A percentile compares a stretch with the other conserved stretches of the same genome.
phyloP scores from a whole-genome alignment of 2,329 filamentous ascomycete species.

The Cladosporium halotolerans region DNA sequence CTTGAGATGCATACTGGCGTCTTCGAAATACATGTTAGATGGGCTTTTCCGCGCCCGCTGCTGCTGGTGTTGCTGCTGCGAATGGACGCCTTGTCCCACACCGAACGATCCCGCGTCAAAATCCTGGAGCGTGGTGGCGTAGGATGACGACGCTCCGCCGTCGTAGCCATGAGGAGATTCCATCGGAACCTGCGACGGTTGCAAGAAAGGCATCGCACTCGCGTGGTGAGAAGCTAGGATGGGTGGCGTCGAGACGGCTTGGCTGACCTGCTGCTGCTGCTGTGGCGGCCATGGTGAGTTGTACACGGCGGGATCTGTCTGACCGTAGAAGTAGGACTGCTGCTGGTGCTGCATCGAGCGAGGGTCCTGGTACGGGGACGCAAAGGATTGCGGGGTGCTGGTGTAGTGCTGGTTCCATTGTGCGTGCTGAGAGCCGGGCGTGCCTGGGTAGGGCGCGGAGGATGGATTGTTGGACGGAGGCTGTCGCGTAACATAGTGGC shows the following conservation, averaged over 20 bases:
- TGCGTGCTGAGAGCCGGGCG: not conserved
- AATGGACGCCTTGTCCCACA: slow-evolving; percentile 1
- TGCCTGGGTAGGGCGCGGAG: not conserved
- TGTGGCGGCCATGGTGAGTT: slow-evolving; percentile 21
- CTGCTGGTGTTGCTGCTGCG: slow-evolving; percentile 9
- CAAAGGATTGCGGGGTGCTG: not conserved
- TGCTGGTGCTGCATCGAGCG: slow-evolving; percentile 5
- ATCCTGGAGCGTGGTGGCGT: not conserved
- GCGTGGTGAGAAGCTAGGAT: slow-evolving; percentile 1
- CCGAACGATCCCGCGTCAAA: slow-evolving; percentile 5
- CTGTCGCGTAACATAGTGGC: slow-evolving; percentile 6
- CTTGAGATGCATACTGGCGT: slow-evolving; percentile 44
- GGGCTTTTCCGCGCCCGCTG: not conserved
- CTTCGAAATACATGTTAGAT: slow-evolving; percentile 30
- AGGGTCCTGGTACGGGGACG: slow-evolving; percentile 3
- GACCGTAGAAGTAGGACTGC: slow-evolving; percentile 27
- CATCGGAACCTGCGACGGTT: slow-evolving; percentile 1
- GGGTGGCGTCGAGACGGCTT: not conserved
- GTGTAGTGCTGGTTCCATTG: slow-evolving; percentile 2
- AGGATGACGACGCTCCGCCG: not conserved
- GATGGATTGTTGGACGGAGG: not conserved
- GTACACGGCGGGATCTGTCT: slow-evolving; percentile 19
- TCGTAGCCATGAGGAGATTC: slow-evolving; percentile 3
- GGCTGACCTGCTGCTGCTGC: slow-evolving; percentile 5
- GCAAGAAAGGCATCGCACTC: not conserved